A percentile compares a stretch with the other conserved stretches of the same genome.
phyloP scores from a whole-genome alignment of 306 rosid genomes.

The Argentina anserina region DNA sequence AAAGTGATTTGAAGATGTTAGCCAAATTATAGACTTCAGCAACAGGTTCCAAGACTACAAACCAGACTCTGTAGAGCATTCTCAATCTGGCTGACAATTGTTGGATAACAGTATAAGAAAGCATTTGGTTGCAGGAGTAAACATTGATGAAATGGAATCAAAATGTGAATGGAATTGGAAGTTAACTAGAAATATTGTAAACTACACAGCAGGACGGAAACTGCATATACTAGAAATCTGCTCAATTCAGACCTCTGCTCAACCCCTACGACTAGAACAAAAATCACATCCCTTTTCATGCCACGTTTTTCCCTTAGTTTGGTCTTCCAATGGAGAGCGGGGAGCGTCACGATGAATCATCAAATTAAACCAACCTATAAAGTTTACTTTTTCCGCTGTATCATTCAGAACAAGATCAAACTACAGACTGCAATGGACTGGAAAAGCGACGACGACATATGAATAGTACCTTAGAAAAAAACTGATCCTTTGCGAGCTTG shows the following conservation, averaged over 20 bases:
- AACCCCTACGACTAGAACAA: neutral
- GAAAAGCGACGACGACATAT: conserved; percentile 9
- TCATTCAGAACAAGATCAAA: neutral
- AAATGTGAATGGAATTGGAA: neutral
- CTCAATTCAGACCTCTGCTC: neutral
- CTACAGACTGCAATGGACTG: conserved; percentile 11
- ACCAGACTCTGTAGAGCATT: neutral
- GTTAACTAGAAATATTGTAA: neutral
- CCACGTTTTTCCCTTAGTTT: neutral
- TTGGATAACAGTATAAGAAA: neutral
- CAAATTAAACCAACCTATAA: neutral
- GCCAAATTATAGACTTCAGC: neutral
- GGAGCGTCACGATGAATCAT: neutral
- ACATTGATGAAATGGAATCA: neutral
- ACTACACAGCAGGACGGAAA: neutral
- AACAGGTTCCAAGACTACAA: conserved; percentile 4
- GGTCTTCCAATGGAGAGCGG: neutral
- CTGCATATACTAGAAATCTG: neutral
- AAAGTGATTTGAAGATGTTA: neutral
- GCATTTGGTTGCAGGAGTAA: neutral
- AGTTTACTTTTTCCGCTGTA: neutral
- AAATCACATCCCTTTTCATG: neutral
- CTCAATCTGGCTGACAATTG: neutral
- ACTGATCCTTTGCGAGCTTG: conserved; percentile 81
- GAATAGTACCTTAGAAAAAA: conserved; percentile 73